A percentile compares a stretch with the other conserved stretches of the same genome.
Evolutionary conservation across 805 yeast genomes (phyloP).

Genomic region (Pichia exigua): DNA sequence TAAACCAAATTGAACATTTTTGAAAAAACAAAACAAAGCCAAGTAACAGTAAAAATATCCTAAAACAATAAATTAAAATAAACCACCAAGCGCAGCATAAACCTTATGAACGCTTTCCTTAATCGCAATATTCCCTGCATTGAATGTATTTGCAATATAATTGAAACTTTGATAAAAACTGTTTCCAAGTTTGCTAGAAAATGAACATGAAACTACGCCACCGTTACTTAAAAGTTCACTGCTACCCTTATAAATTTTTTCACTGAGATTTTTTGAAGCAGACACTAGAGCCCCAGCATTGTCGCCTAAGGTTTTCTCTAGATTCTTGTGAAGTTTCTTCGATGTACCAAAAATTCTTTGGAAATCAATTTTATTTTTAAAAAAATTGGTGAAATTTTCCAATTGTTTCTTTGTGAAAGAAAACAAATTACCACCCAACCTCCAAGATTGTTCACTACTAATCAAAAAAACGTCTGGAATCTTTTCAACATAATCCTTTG

Average conservation of each 20-base stretch:
- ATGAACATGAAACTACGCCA: neutral
- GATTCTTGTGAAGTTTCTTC: neutral
- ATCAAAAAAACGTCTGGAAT: neutral
- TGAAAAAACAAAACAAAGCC: neutral
- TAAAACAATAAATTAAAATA: neutral
- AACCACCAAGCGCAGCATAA: neutral
- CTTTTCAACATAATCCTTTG: neutral
- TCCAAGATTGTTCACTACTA: neutral
- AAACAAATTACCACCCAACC: neutral
- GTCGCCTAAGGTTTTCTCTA: neutral
- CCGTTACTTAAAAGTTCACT: neutral
- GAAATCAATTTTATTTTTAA: neutral
- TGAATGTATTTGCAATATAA: neutral
- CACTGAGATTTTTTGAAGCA: neutral
- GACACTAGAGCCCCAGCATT: neutral
- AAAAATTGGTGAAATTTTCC: neutral
- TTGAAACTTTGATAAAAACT: neutral
- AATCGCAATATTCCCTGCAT: neutral
- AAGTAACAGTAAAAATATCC: neutral
- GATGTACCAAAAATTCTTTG: neutral
- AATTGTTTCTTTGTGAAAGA: neutral
- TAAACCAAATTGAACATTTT: neutral
- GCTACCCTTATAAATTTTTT: neutral
- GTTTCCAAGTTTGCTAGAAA: neutral
- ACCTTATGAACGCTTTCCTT: neutral